Evolutionary conservation across 306 rosid species (phyloP).

Genomic region (Trifolium pratense): DNA sequence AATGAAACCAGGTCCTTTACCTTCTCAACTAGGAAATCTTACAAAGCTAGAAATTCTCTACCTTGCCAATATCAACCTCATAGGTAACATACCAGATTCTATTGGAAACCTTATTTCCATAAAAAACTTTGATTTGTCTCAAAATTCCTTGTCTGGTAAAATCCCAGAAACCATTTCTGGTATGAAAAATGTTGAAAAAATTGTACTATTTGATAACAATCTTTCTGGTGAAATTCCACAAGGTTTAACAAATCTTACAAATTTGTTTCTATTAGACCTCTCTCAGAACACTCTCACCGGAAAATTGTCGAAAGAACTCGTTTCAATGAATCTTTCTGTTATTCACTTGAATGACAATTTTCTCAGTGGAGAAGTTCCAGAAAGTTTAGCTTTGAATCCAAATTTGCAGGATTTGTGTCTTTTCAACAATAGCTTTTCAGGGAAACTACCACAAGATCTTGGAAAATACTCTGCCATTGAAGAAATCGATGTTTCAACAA

Average conservation of each 20-base stretch:
- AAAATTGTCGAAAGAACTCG: slow-evolving; percentile 51
- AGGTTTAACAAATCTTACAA: slow-evolving; percentile 59
- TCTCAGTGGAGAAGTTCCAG: slow-evolving; percentile 66
- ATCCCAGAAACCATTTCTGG: slow-evolving; percentile 64
- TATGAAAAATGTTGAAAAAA: slow-evolving; percentile 45
- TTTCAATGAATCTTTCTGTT: slow-evolving; percentile 46
- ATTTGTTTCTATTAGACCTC: slow-evolving; percentile 55
- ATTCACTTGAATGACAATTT: slow-evolving; percentile 70
- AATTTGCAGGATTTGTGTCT: slow-evolving; percentile 51
- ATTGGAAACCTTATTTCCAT: slow-evolving; percentile 64
- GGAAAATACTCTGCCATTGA: slow-evolving; percentile 56
- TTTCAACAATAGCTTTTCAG: slow-evolving; percentile 81
- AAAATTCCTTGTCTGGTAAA: slow-evolving; percentile 59
- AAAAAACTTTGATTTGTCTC: slow-evolving; percentile 64
- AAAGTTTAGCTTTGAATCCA: slow-evolving; percentile 54
- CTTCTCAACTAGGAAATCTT: slow-evolving; percentile 72
- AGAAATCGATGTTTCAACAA: slow-evolving; percentile 75
- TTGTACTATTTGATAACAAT: slow-evolving; percentile 56
- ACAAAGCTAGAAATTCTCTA: slow-evolving; percentile 53
- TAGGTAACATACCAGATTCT: slow-evolving; percentile 67
- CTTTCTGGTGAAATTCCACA: slow-evolving; percentile 73
- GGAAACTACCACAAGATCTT: slow-evolving; percentile 58
- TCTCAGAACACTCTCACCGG: slow-evolving; percentile 78
- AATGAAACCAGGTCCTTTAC: slow-evolving; percentile 50
- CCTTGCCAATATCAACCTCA: slow-evolving; percentile 42